A percentile compares a stretch with the other conserved stretches of the same genome.
phyloP scores from a whole-genome alignment of 208 protist species.

The Wallacemonas rigidus region DNA sequence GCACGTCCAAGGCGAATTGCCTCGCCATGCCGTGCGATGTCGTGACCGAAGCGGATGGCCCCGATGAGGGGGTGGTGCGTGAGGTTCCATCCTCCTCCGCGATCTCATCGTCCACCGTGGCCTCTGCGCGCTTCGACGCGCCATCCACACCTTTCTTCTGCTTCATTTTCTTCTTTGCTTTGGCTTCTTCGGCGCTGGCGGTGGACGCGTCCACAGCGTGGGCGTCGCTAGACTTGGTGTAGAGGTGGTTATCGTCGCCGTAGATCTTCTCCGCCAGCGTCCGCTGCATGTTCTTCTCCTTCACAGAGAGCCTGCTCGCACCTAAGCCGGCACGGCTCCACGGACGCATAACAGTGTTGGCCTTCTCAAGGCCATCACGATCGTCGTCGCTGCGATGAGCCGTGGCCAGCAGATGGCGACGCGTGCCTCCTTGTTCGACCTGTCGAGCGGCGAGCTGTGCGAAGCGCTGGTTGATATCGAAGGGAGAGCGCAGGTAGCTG shows the following conservation, averaged over 20 bases:
- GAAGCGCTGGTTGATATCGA: conserved; percentile 53
- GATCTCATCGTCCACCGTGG: conserved; percentile 17
- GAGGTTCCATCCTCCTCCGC: background rate
- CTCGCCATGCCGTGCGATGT: background rate
- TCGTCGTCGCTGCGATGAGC: conserved; percentile 12
- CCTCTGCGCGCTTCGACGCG: background rate
- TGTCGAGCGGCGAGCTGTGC: conserved; percentile 46
- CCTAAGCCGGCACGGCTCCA: conserved; percentile 77
- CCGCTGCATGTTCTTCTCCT: conserved; percentile 65
- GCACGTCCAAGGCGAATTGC: conserved; percentile 29
- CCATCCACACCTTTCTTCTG: conserved; percentile 3
- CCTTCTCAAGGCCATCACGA: conserved; percentile 26
- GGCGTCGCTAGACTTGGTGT: background rate
- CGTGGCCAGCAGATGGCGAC: background rate
- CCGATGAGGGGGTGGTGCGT: too few relatives aligned
- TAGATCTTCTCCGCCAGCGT: conserved; percentile 67
- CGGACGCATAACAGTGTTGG: conserved; percentile 32
- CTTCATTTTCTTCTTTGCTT: conserved; percentile 13
- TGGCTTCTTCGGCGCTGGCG: conserved; percentile 16
- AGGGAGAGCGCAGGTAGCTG: conserved; percentile 75
- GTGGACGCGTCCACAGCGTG: conserved; percentile 1
- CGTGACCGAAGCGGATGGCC: background rate
- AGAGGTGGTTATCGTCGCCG: conserved; percentile 26
- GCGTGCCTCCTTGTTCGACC: conserved; percentile 22
- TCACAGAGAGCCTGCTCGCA: conserved; percentile 38